Evolutionary conservation across 2,329 filamentous ascomycete species (phyloP), one percentile per base, ranked within the genome.

Genomic region (Phaeosphaeriaceae sp.): DNA sequence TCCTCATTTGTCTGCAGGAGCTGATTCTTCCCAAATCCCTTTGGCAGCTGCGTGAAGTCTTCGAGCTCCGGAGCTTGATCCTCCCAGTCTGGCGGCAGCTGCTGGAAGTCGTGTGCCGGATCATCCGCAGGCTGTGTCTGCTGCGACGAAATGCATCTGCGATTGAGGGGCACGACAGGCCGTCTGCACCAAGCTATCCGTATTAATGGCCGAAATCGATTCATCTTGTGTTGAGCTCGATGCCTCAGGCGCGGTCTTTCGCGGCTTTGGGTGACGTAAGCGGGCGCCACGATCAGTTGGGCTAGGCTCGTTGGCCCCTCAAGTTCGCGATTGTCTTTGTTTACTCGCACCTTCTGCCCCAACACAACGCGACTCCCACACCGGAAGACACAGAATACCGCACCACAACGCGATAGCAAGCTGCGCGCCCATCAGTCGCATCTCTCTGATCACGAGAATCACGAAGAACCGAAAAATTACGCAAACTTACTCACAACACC

Each of bases 1-100:
- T 98, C 93, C 73, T 92, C 89, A 74, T 98, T 96, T 73, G 98
- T 96, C 53, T 78, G 69, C 83, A 98, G 96, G 79, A 98, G 91
- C 78, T 99, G 95, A 69, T 99, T 99, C 68, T 93, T 89, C 17
- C 95, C 95, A 68, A 98, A 98, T 68, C 91, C 89, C 61, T 86
- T 85, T 2, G 91, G 91, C 21, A 95, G 83, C 72, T 94, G 85
- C 27, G 88, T 88, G 80, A 94, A 94, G 61, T 87, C 85, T 49
- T 87, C 87, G 68, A 93, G 91, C 61, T 87, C 84, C 60, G 88
- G 86, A 65, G 92, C 85, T 15, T 88, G 86, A 55, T 91, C 88
- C 70, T 95, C 91, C 91, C 91, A 94, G 69, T 89, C 87, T 17
- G 80, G 70, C 10, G 83, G 80, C 49, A 82, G 73, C 27, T 71